Evolutionary conservation across 495 filamentous ascomycete genomes (phyloP), one percentile per base, ranked within the genome.

Genomic region (Aspergillus olivimuriae): DNA sequence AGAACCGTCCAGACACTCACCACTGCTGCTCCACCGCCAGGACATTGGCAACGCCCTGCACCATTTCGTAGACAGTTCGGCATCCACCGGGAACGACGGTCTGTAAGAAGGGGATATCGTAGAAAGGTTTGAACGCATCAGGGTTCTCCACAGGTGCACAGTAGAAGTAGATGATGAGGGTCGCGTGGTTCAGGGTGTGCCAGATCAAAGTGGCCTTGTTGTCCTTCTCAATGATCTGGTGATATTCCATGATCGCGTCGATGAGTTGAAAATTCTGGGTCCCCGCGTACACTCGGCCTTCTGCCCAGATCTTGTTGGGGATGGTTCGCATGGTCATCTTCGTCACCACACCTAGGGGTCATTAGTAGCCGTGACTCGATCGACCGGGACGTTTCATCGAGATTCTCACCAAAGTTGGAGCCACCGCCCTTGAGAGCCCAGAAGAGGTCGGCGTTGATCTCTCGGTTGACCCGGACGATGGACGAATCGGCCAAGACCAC

Each of bases 371-470:
- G 17, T 19, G 4, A 17, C 17, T 18, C 17, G 18, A 3, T 17
- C 17, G 7, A 17, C 3, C 9, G 7, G 11, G 17, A 38, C 14
- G 3, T 18, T 15, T 15, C 34, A 37, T 20, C 17, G 24, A 11
- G 24, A 11, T 5, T 28, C 6, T 28, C 11, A 15, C 76, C 77
- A 42, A 75, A 78, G 52, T 77, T 77, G 48, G 65, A 68, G 6
- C 55, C 50, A 24, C 75, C 76, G 18, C 76, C 76, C 34, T 74
- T 73, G 4, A 79, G 65, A 6, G 76, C 74, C 33, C 55, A 57
- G 53, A 57, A 78, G 17, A 80, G 52, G 33, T 78, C 73, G 1
- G 56, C n/a, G 41, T 75, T 62, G 4, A 32, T 21, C 5, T 22
- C 12, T 12, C 19, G 38, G 16, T 46, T 56, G 34, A 53, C 57